Conservation (phyloP, 2,329 filamentous ascomycete species). For the Trichothecium roseum region DNA sequence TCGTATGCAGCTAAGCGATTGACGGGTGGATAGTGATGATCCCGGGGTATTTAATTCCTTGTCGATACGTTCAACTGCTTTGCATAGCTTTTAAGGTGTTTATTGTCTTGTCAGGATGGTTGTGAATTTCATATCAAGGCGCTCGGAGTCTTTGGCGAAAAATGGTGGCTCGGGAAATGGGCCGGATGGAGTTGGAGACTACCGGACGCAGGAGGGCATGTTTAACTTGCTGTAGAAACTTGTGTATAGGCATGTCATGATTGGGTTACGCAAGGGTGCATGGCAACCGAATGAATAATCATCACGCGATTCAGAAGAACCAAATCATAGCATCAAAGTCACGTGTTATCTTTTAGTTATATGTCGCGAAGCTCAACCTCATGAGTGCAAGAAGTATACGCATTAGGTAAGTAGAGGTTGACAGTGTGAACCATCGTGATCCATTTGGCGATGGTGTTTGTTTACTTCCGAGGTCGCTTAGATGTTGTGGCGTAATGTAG, state of each 20-base stretch:
- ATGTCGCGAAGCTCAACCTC: too few relatives aligned
- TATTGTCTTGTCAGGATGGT: conserved; percentile 23
- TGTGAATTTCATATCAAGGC: conserved; percentile 22
- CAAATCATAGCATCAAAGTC: too few relatives aligned
- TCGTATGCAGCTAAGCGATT: conserved; percentile 7
- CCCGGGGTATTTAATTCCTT: conserved; percentile 12
- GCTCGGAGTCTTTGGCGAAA: conserved; percentile 29
- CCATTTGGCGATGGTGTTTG: too few relatives aligned
- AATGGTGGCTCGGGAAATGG: conserved; percentile 21
- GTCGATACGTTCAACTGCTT: too few relatives aligned
- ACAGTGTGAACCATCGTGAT: too few relatives aligned
- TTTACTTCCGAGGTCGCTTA: too few relatives aligned
- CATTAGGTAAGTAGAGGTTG: too few relatives aligned
- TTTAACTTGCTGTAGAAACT: conserved; percentile 13
- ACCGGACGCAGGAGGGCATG: too few relatives aligned
- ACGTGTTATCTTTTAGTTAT: too few relatives aligned
- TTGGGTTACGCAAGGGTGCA: conserved; percentile 19
- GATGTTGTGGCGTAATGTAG: too few relatives aligned
- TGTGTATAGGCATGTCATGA: conserved; percentile 29
- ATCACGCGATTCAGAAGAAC: conserved; percentile 6
- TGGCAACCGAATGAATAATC: conserved; percentile 17
- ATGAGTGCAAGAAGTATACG: too few relatives aligned
- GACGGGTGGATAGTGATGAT: conserved; percentile 19
- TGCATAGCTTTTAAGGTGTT: conserved; percentile 4
- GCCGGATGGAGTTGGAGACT: conserved; percentile 24